Percentiles rank a stretch among this genome's conserved stretches.
These are phyloP conservation scores for Ganoderma meredithae DNA, from an alignment of 1,284 basidiomycete genomes.

Conservation along the genomic window DNA sequence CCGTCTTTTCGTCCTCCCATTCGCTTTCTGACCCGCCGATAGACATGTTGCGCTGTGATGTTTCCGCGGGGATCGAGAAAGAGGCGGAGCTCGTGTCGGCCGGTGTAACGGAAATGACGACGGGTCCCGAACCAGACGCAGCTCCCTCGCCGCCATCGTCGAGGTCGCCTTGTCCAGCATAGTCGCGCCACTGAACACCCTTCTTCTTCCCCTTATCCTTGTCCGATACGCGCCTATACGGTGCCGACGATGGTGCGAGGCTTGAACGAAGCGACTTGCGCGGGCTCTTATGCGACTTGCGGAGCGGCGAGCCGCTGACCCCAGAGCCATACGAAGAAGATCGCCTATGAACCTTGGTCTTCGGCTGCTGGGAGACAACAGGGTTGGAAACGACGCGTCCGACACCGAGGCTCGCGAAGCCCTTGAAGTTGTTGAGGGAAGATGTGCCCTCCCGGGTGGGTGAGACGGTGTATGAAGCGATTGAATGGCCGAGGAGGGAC, in stretches of 20 bases:
- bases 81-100: conserved; percentile 43
- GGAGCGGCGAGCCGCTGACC: conserved; percentile 42
- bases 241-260: conserved; percentile 53
- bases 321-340: conserved; percentile 59
- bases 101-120: conserved; percentile 37
- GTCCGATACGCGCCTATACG: conserved; percentile 67
- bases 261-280: conserved; percentile 76
- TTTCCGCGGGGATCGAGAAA: conserved; percentile 30
- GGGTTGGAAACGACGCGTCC: conserved; percentile 51
- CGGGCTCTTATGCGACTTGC: conserved; percentile 60
- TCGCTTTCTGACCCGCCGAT: conserved; percentile 77
- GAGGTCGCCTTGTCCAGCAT: conserved; percentile 83
- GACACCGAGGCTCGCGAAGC: conserved; percentile 49
- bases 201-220: conserved; percentile 73
- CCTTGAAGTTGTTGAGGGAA: conserved; percentile 42
- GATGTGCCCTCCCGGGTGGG: conserved; percentile 28
- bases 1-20: conserved; percentile 88
- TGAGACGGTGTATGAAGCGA: conserved; percentile 54
- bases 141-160: conserved; percentile 65
- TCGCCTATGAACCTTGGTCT: conserved; percentile 50
- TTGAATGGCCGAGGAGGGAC: conserved; percentile 69
- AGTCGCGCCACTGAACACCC: conserved; percentile 90
- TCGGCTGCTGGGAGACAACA: conserved; percentile 49
- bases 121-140: conserved; percentile 26
- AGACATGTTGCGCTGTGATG: conserved; percentile 46